Conservation (phyloP, 1,284 basidiomycete species). For the Melampsora abietis-canadensis region DNA sequence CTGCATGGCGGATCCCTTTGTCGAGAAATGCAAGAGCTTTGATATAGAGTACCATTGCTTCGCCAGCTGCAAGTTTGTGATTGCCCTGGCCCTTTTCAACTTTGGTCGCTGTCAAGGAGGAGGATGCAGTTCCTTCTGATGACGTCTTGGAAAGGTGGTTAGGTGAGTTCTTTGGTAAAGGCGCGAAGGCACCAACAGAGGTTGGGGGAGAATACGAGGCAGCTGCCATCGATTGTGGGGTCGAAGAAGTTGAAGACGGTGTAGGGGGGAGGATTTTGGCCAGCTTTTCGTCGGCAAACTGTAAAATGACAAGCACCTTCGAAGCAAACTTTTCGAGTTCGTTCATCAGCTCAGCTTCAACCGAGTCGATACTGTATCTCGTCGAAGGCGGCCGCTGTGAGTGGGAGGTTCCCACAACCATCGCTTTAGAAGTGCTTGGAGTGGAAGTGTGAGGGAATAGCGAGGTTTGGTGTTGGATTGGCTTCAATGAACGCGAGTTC, state of each 20-base stretch:
- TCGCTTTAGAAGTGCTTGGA: conserved; percentile 4
- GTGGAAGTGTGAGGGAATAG: neutral
- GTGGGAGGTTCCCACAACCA: neutral
- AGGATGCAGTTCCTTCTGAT: neutral
- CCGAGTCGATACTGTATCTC: conserved; percentile 1
- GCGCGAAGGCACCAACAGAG: conserved; percentile 21
- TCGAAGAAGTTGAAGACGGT: conserved; percentile 9
- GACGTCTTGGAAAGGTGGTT: neutral
- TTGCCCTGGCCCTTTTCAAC: neutral
- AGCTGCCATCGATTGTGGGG: neutral
- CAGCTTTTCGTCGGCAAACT: conserved; percentile 31
- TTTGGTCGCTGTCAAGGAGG: neutral
- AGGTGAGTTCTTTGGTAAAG: neutral
- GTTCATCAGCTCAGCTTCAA: conserved; percentile 15
- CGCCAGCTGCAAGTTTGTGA: conserved; percentile 51
- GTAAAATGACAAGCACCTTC: conserved; percentile 29
- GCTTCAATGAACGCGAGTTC: neutral
- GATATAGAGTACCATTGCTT: conserved; percentile 83
- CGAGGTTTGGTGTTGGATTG: neutral
- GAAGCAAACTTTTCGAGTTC: conserved; percentile 34
- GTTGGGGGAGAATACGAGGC: conserved; percentile 1
- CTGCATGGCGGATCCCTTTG: conserved; percentile 70
- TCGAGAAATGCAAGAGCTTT: conserved; percentile 88
- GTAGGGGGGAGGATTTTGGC: conserved; percentile 27
- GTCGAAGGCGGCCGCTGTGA: neutral